Conservation (phyloP, 2,329 filamentous ascomycete species). For the Phaeomoniella chlamydospora region DNA sequence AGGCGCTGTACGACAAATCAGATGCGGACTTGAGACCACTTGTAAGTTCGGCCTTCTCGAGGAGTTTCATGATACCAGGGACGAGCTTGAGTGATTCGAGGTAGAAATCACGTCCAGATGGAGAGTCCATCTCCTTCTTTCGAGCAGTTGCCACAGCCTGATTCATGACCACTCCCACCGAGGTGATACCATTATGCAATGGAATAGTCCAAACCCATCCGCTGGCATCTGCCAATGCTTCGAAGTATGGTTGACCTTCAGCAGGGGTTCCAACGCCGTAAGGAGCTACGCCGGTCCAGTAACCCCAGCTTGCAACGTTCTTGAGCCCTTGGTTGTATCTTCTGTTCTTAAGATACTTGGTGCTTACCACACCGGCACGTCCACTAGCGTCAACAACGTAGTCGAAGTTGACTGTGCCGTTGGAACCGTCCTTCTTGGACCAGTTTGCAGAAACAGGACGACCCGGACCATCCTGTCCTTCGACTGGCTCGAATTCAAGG, state of each 20-base stretch:
- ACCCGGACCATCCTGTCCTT: slow-evolving; percentile 1
- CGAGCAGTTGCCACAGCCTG: slow-evolving; percentile 21
- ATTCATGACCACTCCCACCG: slow-evolving; percentile 28
- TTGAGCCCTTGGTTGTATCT: slow-evolving; percentile 32
- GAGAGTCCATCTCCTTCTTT: slow-evolving; percentile 16
- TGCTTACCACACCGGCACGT: slow-evolving; percentile 28
- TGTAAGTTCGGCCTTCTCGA: slow-evolving; percentile 18
- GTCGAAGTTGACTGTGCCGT: slow-evolving; percentile 28
- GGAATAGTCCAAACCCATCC: slow-evolving; percentile 39
- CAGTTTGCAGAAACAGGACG: slow-evolving; percentile 4
- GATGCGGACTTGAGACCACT: slow-evolving; percentile 25
- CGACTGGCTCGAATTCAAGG: slow-evolving; percentile 16
- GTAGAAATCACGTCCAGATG: slow-evolving; percentile 19
- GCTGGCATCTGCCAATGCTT: slow-evolving; percentile 29
- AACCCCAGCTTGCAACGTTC: slow-evolving; percentile 35
- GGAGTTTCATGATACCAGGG: slow-evolving; percentile 16
- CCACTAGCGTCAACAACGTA: slow-evolving; percentile 37
- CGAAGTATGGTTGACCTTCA: slow-evolving; percentile 28
- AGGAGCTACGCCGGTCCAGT: slow-evolving; percentile 23
- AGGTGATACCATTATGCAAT: slow-evolving; percentile 30
- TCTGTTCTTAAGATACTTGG: slow-evolving; percentile 35
- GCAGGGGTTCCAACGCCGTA: slow-evolving; percentile 21
- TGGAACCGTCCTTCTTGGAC: slow-evolving; percentile 13
- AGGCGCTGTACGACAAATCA: slow-evolving; percentile 34
- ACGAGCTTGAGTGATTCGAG: slow-evolving; percentile 17